Base-by-base conservation (phyloP, 495 filamentous ascomycete species). In the Collariella sp. region DNA sequence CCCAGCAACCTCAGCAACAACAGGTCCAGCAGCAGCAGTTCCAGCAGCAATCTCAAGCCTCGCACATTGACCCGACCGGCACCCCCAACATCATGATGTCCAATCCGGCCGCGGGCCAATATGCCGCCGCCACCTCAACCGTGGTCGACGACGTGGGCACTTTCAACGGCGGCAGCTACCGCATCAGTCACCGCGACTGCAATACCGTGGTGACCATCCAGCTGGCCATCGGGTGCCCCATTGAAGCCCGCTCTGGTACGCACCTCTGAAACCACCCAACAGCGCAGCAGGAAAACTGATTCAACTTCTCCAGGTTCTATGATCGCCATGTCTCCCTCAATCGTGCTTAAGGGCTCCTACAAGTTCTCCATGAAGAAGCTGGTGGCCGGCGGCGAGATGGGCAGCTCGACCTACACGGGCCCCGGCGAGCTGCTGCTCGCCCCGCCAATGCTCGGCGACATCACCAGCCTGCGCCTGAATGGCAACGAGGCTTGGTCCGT, bases 161-260 rank as follows among this genome's bases (percentile, higher is more conserved):
- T 0, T 97, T 98, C 76, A 96, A 97, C 71, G 93, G 93, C 11
- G 93, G 93, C 9, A 89, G 83, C 57, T 98, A 91, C 65, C 76
- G 94, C 19, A 88, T 98, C 68, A 93, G 88, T 59, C 93, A 98
- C 62, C 79, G 93, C 7, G 91, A 97, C 62, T 83, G 79, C 39
- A 98, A 98, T 65, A 88, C 88, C 0, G 79, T 97, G 38, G 61
- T 96, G 42, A 98, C 94, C 0, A 52, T 98, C 2, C 91, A 96
- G 64, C 67, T 98, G 13, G 91, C 93, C 3, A 83, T 91, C 62
- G 91, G 90, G 5, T 94, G 87, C 63, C 91, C 93, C 0, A 62
- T 98, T 41, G 76, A 75, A 15, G 88, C 83, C 0, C 91, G 87
- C 60, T 90, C 93, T 38, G 89, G 88, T 83, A 76, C 53, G 69